phyloP scores from a whole-genome alignment of 352 stramenopile genomes.

The Phytophthora fragariae region DNA sequence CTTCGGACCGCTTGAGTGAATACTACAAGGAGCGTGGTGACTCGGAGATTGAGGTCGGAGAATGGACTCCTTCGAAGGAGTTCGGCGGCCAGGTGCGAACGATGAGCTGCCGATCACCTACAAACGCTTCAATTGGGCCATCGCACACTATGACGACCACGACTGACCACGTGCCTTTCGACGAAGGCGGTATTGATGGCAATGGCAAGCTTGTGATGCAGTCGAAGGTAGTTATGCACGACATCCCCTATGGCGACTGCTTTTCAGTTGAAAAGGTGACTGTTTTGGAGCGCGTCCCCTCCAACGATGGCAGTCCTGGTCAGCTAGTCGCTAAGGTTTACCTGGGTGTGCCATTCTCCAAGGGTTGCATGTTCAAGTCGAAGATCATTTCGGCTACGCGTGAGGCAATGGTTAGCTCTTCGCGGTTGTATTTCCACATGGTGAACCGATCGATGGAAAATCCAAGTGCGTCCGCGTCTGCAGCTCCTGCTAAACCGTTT shows the following conservation, averaged over 20 bases:
- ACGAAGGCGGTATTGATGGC: constrained; percentile 42
- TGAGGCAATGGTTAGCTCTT: constrained; percentile 64
- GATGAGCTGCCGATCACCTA: constrained; percentile 75
- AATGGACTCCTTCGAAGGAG: constrained; percentile 71
- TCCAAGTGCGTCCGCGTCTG: constrained; percentile 5
- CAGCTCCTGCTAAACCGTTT: constrained; percentile 58
- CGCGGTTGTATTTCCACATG: constrained; percentile 65
- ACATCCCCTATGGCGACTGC: constrained; percentile 89
- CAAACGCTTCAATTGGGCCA: constrained; percentile 84
- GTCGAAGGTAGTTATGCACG: constrained; percentile 72
- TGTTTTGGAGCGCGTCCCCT: constrained; percentile 56
- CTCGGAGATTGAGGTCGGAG: constrained; percentile 71
- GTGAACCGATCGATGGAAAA: constrained; percentile 61
- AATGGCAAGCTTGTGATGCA: constrained; percentile 68
- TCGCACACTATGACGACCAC: constrained; percentile 86
- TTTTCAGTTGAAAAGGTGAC: constrained; percentile 82
- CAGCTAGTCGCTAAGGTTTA: constrained; percentile 68
- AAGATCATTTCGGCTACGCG: constrained; percentile 88
- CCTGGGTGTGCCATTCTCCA: constrained; percentile 86
- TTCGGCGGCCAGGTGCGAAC: constrained; percentile 74
- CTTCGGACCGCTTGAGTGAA: constrained; percentile 50
- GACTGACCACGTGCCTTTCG: constrained; percentile 72
- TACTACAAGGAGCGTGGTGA: constrained; percentile 83
- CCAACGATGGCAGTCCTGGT: constrained; percentile 43
- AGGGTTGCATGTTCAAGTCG: constrained; percentile 91